These are phyloP conservation scores for Paraurostyla sp. DNA, from an alignment of 73 alveolate genomes.

Conservation along the genomic window DNA sequence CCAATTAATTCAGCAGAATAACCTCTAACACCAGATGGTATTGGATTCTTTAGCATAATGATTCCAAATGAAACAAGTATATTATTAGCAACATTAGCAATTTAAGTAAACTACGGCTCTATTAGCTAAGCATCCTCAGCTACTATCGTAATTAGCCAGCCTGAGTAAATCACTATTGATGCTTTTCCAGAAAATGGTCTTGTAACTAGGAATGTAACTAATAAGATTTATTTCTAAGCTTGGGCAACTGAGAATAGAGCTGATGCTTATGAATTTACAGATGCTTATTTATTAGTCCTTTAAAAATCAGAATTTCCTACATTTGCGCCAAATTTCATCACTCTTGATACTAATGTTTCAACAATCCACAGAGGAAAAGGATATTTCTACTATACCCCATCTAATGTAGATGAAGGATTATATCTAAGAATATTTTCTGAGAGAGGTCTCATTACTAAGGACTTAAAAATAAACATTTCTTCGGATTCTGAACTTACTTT, in stretches of 20 bases:
- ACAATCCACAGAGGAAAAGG: conserved; percentile 51
- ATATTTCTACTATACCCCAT: conserved; percentile 29
- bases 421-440: not conserved
- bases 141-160: conserved; percentile 14
- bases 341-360: not conserved
- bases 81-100: not conserved
- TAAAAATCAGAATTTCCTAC: not conserved
- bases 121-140: too few relatives aligned
- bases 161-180: not conserved
- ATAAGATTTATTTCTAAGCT: conserved; percentile 33
- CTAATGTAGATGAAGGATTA: not conserved
- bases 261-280: not conserved
- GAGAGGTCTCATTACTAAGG: not conserved
- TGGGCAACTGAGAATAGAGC: not conserved
- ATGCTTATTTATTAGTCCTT: conserved; percentile 3
- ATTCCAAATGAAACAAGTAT: not conserved
- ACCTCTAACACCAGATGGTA: not conserved
- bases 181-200: conserved; percentile 50
- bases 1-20: not conserved
- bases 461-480: not conserved
- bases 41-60: not conserved
- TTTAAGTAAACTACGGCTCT: not conserved
- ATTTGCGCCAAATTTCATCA: not conserved
- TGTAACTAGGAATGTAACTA: conserved; percentile 5
- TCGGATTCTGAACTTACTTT: not conserved